These are phyloP conservation scores for Teunomyces aglyptinius DNA, from an alignment of 805 yeast genomes.

Conservation along the genomic window DNA sequence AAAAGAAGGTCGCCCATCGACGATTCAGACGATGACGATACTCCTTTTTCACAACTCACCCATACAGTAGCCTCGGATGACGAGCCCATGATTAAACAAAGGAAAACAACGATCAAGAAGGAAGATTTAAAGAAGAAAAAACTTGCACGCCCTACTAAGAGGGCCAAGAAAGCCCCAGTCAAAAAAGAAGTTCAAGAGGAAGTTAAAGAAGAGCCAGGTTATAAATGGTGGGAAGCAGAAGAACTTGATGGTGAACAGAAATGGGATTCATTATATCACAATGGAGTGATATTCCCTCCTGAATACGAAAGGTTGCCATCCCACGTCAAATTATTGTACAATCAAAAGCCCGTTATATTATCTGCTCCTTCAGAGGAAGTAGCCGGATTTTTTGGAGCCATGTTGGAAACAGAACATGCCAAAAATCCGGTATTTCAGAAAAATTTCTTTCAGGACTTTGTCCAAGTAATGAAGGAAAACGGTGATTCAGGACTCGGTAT, in stretches of 20 bases:
- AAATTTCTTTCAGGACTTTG: slow-evolving; percentile 82
- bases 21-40: slow-evolving; percentile 14
- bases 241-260: slow-evolving; percentile 65
- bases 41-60: slow-evolving; percentile 14
- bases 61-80: background rate
- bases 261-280: slow-evolving; percentile 85
- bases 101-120: slow-evolving; percentile 13
- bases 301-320: slow-evolving; percentile 83
- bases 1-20: background rate
- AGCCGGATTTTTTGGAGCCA: slow-evolving; percentile 91
- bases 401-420: slow-evolving; percentile 86
- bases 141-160: slow-evolving; percentile 6
- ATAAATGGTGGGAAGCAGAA: slow-evolving; percentile 77
- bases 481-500: slow-evolving; percentile 58
- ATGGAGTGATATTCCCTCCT: slow-evolving; percentile 93
- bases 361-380: slow-evolving; percentile 91
- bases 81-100: slow-evolving; percentile 3
- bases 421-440: slow-evolving; percentile 80
- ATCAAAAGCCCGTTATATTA: slow-evolving; percentile 69
- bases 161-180: slow-evolving; percentile 8
- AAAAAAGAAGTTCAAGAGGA: slow-evolving; percentile 4
- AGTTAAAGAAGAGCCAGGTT: slow-evolving; percentile 15
- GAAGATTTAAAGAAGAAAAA: slow-evolving; percentile 2
- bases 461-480: slow-evolving; percentile 59
- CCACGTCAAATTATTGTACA: slow-evolving; percentile 70